Conservation (phyloP, 768 basidiomycete species). For the Grammothele lineata region DNA sequence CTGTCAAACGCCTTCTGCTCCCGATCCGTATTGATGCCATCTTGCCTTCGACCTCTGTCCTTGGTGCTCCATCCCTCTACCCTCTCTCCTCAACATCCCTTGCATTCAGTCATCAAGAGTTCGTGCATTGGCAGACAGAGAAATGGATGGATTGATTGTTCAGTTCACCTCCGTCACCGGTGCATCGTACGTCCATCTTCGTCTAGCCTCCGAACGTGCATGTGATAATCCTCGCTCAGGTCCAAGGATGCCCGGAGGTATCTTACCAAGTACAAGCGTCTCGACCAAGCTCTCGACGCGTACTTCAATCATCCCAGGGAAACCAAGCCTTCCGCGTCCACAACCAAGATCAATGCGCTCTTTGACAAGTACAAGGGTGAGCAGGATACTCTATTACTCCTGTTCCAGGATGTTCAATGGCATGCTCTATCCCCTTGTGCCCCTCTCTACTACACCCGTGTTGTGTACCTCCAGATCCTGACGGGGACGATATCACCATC, state of each 20-base stretch:
- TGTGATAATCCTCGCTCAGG: constrained; percentile 18
- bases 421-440: not conserved
- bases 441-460: not conserved
- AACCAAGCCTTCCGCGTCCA: constrained; percentile 17
- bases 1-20: no score
- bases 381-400: not conserved
- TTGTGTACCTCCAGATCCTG: constrained; percentile 41
- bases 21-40: no score
- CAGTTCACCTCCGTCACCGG: constrained; percentile 70
- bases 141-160: constrained; percentile 41
- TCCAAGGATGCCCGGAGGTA: constrained; percentile 59
- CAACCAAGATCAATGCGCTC: constrained; percentile 34
- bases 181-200: constrained; percentile 51
- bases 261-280: constrained; percentile 62
- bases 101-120: no score
- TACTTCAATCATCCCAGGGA: constrained; percentile 54
- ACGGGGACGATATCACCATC: constrained; percentile 60
- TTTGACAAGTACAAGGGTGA: constrained; percentile 42
- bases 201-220: not conserved
- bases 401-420: constrained; percentile 22
- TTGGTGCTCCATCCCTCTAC: no score
- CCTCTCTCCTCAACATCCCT: no score
- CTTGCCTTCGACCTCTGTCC: no score
- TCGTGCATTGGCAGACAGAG: no score
- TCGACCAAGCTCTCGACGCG: constrained; percentile 72